phyloP scores from a whole-genome alignment of 2,329 filamentous ascomycete genomes.

The Mariannaea elegans region DNA sequence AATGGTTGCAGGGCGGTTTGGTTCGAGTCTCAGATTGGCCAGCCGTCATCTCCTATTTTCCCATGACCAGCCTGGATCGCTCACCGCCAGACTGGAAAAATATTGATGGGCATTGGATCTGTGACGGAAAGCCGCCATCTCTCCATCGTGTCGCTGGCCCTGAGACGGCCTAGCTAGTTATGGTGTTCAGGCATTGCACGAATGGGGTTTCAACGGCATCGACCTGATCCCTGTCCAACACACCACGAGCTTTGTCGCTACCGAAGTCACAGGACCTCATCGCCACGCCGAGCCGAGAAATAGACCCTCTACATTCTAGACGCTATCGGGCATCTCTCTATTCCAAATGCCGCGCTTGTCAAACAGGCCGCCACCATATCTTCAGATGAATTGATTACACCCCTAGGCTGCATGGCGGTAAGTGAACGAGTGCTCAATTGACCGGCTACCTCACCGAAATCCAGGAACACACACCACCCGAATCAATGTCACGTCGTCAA shows the following conservation, averaged over 20 bases:
- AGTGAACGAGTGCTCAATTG: conserved; percentile 29
- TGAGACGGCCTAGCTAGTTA: conserved; percentile 27
- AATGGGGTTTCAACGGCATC: conserved; percentile 41
- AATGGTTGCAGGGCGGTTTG: conserved; percentile 27
- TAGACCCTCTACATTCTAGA: conserved; percentile 24
- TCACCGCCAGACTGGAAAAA: conserved; percentile 39
- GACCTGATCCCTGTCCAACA: conserved; percentile 40
- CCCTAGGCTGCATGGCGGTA: conserved; percentile 23
- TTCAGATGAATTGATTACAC: conserved; percentile 27
- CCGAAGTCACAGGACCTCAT: conserved; percentile 43
- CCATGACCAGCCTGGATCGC: conserved; percentile 23
- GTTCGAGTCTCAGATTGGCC: conserved; percentile 31
- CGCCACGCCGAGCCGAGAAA: conserved; percentile 37
- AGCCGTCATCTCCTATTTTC: conserved; percentile 21
- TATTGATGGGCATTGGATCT: conserved; percentile 33
- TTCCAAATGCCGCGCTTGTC: conserved; percentile 16
- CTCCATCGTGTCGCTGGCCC: conserved; percentile 28
- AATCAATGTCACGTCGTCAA: conserved; percentile 21
- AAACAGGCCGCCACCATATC: conserved; percentile 17
- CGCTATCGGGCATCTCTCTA: conserved; percentile 9
- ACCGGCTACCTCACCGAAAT: conserved; percentile 41
- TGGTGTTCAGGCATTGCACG: conserved; percentile 34
- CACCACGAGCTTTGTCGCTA: conserved; percentile 39
- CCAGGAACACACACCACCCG: conserved; percentile 36
- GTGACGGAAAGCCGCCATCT: conserved; percentile 31